phyloP scores from a whole-genome alignment of 1,284 basidiomycete species.

The Tausonia pullulans region DNA sequence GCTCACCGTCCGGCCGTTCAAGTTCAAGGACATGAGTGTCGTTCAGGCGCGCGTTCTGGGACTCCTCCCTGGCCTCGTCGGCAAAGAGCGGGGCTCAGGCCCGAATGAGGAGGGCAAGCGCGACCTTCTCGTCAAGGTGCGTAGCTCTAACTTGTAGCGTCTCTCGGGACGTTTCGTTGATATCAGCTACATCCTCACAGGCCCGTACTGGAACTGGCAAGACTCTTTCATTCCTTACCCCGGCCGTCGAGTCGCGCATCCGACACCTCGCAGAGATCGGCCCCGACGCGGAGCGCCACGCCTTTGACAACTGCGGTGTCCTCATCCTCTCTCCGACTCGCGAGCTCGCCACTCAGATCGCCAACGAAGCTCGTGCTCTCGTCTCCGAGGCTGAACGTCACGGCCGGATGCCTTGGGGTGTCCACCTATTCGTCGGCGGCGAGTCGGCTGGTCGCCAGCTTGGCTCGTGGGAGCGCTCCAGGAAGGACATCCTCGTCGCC shows the following conservation, averaged over 20 bases:
- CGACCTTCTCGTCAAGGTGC: slow-evolving; percentile 29
- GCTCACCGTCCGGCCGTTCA: slow-evolving; percentile 57
- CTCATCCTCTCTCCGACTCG: slow-evolving; percentile 88
- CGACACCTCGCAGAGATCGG: slow-evolving; percentile 26
- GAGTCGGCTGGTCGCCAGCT: slow-evolving; percentile 55
- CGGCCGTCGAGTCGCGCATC: slow-evolving; percentile 67
- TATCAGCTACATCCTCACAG: slow-evolving; percentile 57
- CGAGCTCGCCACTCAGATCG: slow-evolving; percentile 89
- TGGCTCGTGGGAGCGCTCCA: slow-evolving; percentile 49
- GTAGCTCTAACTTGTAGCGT: not conserved
- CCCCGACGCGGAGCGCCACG: slow-evolving; percentile 10
- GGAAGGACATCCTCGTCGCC: slow-evolving; percentile 79
- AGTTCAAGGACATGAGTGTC: slow-evolving; percentile 61
- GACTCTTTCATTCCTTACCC: slow-evolving; percentile 80
- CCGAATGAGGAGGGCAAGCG: slow-evolving; percentile 23
- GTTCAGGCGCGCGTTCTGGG: slow-evolving; percentile 72
- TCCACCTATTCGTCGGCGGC: slow-evolving; percentile 64
- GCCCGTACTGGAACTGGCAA: slow-evolving; percentile 93
- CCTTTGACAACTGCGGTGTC: slow-evolving; percentile 50
- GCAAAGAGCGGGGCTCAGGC: slow-evolving; percentile 18
- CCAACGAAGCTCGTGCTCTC: slow-evolving; percentile 63
- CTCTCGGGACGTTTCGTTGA: not conserved
- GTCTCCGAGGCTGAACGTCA: slow-evolving; percentile 26
- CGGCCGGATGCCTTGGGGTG: not conserved
- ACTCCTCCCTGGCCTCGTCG: slow-evolving; percentile 41